phyloP scores from a whole-genome alignment of 345 rosid species.

The Nephelium lappaceum region DNA sequence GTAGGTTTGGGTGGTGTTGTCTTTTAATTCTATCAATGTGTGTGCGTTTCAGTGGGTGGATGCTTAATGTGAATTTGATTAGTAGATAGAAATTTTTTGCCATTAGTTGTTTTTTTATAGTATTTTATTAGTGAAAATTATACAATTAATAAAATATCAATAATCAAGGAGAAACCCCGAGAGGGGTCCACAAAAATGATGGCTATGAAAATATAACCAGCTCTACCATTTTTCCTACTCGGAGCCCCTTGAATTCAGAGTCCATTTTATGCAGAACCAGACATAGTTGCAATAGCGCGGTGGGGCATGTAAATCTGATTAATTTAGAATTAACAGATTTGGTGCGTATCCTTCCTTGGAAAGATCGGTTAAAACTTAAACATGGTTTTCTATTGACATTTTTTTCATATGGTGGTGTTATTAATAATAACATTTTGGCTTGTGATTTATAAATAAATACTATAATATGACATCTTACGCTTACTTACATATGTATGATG shows the following conservation, averaged over 20 bases:
- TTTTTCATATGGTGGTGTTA: not conserved
- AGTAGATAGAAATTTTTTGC: conserved; percentile 1
- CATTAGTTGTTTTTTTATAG: not conserved
- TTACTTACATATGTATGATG: not conserved
- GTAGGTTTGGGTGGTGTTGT: not conserved
- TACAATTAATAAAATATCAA: not conserved
- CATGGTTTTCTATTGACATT: not conserved
- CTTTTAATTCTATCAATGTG: not conserved
- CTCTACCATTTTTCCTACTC: not conserved
- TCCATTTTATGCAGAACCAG: not conserved
- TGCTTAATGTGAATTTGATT: not conserved
- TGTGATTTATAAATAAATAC: no score
- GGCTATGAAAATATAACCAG: not conserved
- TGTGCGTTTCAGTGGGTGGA: not conserved
- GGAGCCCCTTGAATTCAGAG: not conserved
- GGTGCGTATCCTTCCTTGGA: not conserved
- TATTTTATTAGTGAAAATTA: conserved; percentile 1
- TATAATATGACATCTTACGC: not conserved
- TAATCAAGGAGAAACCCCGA: no score
- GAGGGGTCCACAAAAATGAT: not conserved
- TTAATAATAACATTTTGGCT: no score
- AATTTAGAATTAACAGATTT: conserved; percentile 1
- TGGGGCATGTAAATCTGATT: not conserved
- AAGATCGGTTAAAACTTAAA: not conserved
- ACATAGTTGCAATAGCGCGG: not conserved